phyloP scores from a whole-genome alignment of 73 alveolate genomes.

The Vitrella brassicaformis region DNA sequence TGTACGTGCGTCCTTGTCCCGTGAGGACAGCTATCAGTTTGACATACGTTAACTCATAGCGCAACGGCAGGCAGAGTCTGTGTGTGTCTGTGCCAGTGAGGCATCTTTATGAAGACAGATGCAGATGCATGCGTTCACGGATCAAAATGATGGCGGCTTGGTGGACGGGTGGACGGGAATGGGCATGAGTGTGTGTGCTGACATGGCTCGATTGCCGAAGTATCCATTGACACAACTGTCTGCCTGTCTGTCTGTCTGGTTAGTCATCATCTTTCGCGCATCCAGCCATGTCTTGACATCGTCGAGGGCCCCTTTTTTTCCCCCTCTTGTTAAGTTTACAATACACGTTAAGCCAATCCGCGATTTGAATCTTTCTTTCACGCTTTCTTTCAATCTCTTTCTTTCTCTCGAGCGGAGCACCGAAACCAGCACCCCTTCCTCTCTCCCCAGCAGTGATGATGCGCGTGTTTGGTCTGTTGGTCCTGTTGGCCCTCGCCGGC shows the following conservation, averaged over 20 bases:
- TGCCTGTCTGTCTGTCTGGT: background rate
- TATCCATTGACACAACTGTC: background rate
- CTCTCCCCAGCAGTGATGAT: too few species aligned
- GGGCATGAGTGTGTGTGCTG: background rate
- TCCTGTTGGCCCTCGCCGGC: too few species aligned
- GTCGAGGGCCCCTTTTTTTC: background rate
- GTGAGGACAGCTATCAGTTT: background rate
- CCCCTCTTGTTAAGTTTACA: background rate
- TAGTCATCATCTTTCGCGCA: background rate
- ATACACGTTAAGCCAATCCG: background rate
- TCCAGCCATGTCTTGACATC: background rate
- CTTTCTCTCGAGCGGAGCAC: background rate
- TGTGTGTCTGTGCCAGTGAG: background rate
- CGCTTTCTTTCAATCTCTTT: background rate
- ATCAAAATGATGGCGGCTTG: background rate
- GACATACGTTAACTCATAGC: too few species aligned
- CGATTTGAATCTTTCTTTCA: background rate
- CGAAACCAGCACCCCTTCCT: too few species aligned
- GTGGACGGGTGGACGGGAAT: background rate
- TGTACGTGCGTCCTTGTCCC: background rate
- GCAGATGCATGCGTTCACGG: background rate
- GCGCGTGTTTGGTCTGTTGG: too few species aligned
- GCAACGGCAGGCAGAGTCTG: background rate
- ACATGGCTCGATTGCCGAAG: too few species aligned
- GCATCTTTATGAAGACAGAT: background rate